phyloP scores from a whole-genome alignment of 2,329 filamentous ascomycete genomes.

The Penicillium brasilianum region DNA sequence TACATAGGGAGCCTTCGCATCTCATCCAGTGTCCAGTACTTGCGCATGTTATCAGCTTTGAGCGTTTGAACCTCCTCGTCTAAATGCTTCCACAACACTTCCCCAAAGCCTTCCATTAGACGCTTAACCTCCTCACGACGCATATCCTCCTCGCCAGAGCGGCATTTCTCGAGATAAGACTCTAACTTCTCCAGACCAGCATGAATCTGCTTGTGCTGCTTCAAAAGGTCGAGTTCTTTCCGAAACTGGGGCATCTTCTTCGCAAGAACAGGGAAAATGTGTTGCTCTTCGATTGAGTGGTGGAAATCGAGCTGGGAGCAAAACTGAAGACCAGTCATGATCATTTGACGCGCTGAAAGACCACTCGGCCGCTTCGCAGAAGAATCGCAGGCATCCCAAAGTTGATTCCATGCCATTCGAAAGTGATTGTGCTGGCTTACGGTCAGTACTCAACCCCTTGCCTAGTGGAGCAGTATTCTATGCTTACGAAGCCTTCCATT shows the following conservation, averaged over 20 bases:
- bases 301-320: slow-evolving; percentile 72
- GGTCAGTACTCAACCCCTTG: slow-evolving; percentile 17
- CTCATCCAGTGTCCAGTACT: slow-evolving; percentile 79
- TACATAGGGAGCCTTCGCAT: slow-evolving; percentile 72
- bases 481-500: slow-evolving; percentile 73
- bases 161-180: slow-evolving; percentile 68
- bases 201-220: slow-evolving; percentile 81
- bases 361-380: slow-evolving; percentile 61
- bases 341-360: slow-evolving; percentile 71
- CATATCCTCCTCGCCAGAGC: slow-evolving; percentile 65
- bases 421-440: slow-evolving; percentile 72
- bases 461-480: neutral
- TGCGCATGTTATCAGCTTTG: slow-evolving; percentile 84
- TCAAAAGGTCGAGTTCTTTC: slow-evolving; percentile 67
- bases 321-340: slow-evolving; percentile 72
- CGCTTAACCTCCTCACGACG: slow-evolving; percentile 64
- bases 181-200: slow-evolving; percentile 71
- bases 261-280: slow-evolving; percentile 80
- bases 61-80: slow-evolving; percentile 82
- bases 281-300: slow-evolving; percentile 80
- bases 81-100: slow-evolving; percentile 79
- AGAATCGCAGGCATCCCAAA: slow-evolving; percentile 67
- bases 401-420: slow-evolving; percentile 71
- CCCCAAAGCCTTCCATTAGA: slow-evolving; percentile 78
- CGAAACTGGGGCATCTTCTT: slow-evolving; percentile 79